Conservation (phyloP, 176 grass and related monocot species). For the Avena eriantha region DNA sequence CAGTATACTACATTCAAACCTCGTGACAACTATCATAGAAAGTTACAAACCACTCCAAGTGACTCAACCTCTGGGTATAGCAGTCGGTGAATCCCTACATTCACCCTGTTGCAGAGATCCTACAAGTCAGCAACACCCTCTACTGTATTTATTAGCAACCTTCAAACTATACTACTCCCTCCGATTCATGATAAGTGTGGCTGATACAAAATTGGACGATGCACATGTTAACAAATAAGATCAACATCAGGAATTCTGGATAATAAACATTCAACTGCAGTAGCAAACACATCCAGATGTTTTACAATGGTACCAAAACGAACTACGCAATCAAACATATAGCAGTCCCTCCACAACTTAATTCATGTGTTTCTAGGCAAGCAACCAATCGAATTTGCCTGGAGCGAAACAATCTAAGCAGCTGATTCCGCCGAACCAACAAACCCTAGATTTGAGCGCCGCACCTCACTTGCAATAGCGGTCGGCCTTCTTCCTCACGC, state of each 20-base stretch:
- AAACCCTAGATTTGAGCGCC: slow-evolving; percentile 54
- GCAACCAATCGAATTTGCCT: not conserved
- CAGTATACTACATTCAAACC: not conserved
- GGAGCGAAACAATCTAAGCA: not conserved
- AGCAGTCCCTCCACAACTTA: not conserved
- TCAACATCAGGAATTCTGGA: not conserved
- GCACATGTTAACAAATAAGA: not conserved
- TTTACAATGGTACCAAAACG: slow-evolving; percentile 7
- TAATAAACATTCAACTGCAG: slow-evolving; percentile 9
- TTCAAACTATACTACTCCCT: not conserved
- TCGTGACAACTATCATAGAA: not conserved
- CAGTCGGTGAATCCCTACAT: not conserved
- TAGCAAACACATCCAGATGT: not conserved
- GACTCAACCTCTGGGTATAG: not conserved
- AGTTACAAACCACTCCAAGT: not conserved
- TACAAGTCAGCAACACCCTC: not conserved
- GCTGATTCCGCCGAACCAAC: not conserved
- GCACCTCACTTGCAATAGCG: slow-evolving; percentile 97
- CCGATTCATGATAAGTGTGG: too few relatives aligned
- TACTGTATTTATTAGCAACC: not conserved
- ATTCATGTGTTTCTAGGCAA: slow-evolving; percentile 6
- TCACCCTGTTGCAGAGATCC: not conserved
- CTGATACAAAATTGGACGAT: not conserved
- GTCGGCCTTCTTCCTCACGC: slow-evolving; percentile 96
- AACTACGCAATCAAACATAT: not conserved